Conservation (phyloP, 805 yeast genomes). For the Jamesozyma lodderae region DNA sequence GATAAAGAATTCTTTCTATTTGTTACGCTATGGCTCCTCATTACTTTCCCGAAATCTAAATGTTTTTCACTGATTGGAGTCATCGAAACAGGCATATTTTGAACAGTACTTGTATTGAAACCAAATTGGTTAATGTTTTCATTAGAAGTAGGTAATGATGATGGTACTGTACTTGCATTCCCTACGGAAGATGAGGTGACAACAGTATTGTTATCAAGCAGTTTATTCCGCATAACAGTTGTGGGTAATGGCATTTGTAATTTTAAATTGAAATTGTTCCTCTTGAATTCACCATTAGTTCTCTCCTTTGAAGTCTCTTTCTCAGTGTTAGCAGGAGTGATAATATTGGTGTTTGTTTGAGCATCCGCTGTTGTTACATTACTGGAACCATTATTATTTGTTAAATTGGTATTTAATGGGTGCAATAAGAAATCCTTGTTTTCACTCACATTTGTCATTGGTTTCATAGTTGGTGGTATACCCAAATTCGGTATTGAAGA, state of each 20-base stretch:
- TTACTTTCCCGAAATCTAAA: slow-evolving; percentile 20
- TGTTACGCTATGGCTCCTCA: slow-evolving; percentile 18
- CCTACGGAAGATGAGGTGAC: background rate
- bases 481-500: background rate
- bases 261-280: slow-evolving; percentile 47
- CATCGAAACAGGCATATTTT: slow-evolving; percentile 55
- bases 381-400: background rate
- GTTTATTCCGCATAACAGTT: slow-evolving; percentile 27
- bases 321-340: background rate
- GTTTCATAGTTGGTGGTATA: slow-evolving; percentile 34
- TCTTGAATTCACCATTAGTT: slow-evolving; percentile 28
- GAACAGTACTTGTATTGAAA: slow-evolving; percentile 43
- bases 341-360: background rate
- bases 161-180: background rate
- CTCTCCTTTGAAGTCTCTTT: slow-evolving; percentile 7
- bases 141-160: slow-evolving; percentile 4
- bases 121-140: slow-evolving; percentile 62
- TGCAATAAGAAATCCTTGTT: slow-evolving; percentile 24
- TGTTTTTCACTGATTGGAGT: slow-evolving; percentile 67
- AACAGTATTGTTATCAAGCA: slow-evolving; percentile 15
- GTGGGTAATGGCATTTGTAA: slow-evolving; percentile 74
- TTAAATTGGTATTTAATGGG: slow-evolving; percentile 28
- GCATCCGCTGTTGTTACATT: background rate
- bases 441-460: slow-evolving; percentile 16
- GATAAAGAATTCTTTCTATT: slow-evolving; percentile 10